phyloP scores from a whole-genome alignment of 2,329 filamentous ascomycete species.

The Fusarium penzigii region DNA sequence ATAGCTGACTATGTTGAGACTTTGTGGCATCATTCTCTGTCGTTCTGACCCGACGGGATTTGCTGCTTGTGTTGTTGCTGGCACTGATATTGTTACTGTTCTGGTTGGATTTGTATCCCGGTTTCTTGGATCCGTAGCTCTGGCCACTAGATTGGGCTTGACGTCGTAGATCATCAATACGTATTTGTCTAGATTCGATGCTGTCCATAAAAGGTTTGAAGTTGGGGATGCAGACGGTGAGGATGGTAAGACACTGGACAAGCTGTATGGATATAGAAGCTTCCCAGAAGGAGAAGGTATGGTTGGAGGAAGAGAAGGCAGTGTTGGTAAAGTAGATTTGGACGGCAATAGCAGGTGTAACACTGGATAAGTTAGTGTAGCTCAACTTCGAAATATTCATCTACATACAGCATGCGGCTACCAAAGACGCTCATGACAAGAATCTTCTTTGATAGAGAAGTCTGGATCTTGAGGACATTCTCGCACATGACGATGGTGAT shows the following conservation, averaged over 20 bases:
- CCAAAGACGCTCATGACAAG: slow-evolving; percentile 34
- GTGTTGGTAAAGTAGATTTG: slow-evolving; percentile 29
- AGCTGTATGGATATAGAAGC: slow-evolving; percentile 25
- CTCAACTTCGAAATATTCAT: background rate
- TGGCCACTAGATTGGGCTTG: slow-evolving; percentile 29
- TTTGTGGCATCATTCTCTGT: slow-evolving; percentile 2
- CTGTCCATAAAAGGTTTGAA: slow-evolving; percentile 34
- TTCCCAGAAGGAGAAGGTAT: slow-evolving; percentile 27
- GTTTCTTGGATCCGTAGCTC: slow-evolving; percentile 21
- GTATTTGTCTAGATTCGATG: slow-evolving; percentile 31
- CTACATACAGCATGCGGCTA: slow-evolving; percentile 31
- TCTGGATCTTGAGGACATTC: slow-evolving; percentile 32
- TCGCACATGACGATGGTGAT: slow-evolving; percentile 30
- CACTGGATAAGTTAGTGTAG: slow-evolving; percentile 1
- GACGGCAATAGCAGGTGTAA: slow-evolving; percentile 29
- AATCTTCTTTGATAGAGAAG: slow-evolving; percentile 27
- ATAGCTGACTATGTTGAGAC: slow-evolving; percentile 11
- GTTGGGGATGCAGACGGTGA: slow-evolving; percentile 31
- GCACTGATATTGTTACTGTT: slow-evolving; percentile 4
- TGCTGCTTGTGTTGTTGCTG: slow-evolving; percentile 3
- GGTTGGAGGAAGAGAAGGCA: slow-evolving; percentile 23
- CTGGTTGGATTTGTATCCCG: slow-evolving; percentile 21
- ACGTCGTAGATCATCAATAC: slow-evolving; percentile 29
- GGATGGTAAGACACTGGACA: slow-evolving; percentile 30
- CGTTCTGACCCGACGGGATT: slow-evolving; percentile 8